Conservation (phyloP, 176 grass and related monocot species). For the Aegilops tauschii region DNA sequence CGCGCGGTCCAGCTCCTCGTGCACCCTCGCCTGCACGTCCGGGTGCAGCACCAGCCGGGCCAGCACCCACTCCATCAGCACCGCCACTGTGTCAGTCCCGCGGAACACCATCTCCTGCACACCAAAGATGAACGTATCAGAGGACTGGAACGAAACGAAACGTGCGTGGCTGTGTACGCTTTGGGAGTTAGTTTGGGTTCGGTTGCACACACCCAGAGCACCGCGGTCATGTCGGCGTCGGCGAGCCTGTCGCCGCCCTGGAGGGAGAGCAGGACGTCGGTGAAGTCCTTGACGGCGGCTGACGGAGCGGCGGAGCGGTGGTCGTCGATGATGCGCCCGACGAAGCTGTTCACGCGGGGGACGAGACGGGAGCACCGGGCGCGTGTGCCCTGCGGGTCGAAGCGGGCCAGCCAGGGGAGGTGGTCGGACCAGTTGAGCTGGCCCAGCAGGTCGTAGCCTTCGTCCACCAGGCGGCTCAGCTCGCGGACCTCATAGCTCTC, state of each 20-base stretch:
- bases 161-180: neutral
- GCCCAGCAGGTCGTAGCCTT: conserved; percentile 83
- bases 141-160: neutral
- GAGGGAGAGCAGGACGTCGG: conserved; percentile 75
- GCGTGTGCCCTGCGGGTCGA: conserved; percentile 62
- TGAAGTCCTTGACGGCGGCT: conserved; percentile 46
- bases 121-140: neutral
- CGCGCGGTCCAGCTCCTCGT: conserved; percentile 66
- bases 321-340: conserved; percentile 62
- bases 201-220: conserved; percentile 66
- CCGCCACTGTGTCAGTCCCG: conserved; percentile 85
- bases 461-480: conserved; percentile 64
- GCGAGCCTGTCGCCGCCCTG: conserved; percentile 54
- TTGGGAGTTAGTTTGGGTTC: neutral
- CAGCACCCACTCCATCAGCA: conserved; percentile 91
- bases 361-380: conserved; percentile 59
- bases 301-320: conserved; percentile 21
- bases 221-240: conserved; percentile 75
- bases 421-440: conserved; percentile 93
- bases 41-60: conserved; percentile 73
- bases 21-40: conserved; percentile 66
- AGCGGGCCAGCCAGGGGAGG: conserved; percentile 57
- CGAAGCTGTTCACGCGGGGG: conserved; percentile 61
- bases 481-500: conserved; percentile 51
- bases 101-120: conserved; percentile 93